These are phyloP conservation scores for Haplosporangium sp. DNA, from an alignment of 371 early-diverging fungal genomes.

Conservation along the genomic window DNA sequence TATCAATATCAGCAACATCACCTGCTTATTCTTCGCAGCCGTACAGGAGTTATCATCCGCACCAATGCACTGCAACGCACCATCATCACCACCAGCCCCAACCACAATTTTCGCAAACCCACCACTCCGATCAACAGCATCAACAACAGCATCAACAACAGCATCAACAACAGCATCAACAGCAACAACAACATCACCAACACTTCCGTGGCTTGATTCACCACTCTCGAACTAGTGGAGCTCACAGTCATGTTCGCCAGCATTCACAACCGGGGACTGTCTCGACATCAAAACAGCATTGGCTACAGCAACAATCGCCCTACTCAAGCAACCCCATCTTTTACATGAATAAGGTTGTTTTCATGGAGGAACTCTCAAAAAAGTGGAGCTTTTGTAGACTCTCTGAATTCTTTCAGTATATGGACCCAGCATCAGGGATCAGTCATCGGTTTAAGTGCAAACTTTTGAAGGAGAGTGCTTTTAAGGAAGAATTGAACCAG, in stretches of 20 bases:
- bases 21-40: constrained; percentile 5
- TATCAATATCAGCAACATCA: constrained; percentile 3
- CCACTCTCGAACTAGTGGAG: constrained; percentile 1
- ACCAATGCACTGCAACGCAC: constrained; percentile 20
- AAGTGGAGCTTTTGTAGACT: constrained; percentile 85
- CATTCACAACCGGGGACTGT: constrained; percentile 38
- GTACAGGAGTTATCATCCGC: constrained; percentile 24
- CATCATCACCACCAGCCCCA: constrained; percentile 10
- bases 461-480: constrained; percentile 78
- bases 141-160: constrained; percentile 1
- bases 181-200: constrained; percentile 13
- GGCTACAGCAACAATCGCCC: constrained; percentile 37
- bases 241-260: constrained; percentile 43
- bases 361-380: constrained; percentile 73
- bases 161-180: constrained; percentile 12
- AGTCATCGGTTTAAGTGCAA: constrained; percentile 79
- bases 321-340: constrained; percentile 29
- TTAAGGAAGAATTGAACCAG: constrained; percentile 58
- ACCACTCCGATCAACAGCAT: not conserved
- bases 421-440: constrained; percentile 73
- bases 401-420: constrained; percentile 80
- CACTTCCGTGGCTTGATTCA: constrained; percentile 4
- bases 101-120: not conserved
- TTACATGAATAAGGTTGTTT: constrained; percentile 57
- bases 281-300: constrained; percentile 34